phyloP scores from a whole-genome alignment of 495 filamentous ascomycete genomes.

The Aspergillus diversus region DNA sequence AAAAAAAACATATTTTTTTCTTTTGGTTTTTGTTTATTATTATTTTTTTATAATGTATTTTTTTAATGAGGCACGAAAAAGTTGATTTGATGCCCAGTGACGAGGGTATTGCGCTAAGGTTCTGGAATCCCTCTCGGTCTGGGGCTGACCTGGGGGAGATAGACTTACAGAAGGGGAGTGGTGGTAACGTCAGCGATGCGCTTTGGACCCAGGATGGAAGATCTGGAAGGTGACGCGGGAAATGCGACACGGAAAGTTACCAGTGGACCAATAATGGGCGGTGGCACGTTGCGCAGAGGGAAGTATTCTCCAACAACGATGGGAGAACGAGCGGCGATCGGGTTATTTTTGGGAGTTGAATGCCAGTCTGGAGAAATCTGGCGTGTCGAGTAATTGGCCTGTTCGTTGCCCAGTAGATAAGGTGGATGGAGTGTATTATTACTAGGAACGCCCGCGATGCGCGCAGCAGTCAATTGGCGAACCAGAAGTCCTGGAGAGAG shows the following conservation, averaged over 20 bases:
- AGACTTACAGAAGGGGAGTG: conserved; percentile 26
- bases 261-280: conserved; percentile 39
- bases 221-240: conserved; percentile 40
- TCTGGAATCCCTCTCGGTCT: conserved; percentile 24
- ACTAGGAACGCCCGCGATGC: conserved; percentile 38
- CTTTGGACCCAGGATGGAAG: conserved; percentile 26
- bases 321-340: conserved; percentile 18
- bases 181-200: conserved; percentile 38
- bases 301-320: conserved; percentile 21
- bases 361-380: conserved; percentile 27
- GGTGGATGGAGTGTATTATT: conserved; percentile 20
- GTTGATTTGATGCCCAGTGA: conserved; percentile 30
- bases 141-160: conserved; percentile 19
- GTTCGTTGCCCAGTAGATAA: conserved; percentile 19
- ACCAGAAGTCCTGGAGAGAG: conserved; percentile 45
- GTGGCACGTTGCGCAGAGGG: conserved; percentile 41
- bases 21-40: conserved; percentile 19
- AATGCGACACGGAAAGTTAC: conserved; percentile 34
- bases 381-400: conserved; percentile 27
- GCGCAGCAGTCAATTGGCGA: conserved; percentile 47
- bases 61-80: conserved; percentile 13
- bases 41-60: conserved; percentile 9
- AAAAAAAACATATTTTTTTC: conserved; percentile 6
- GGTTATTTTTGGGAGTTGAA: conserved; percentile 32
- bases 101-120: conserved; percentile 18